These are phyloP conservation scores for Hemerocallis citrina DNA, from an alignment of 106 monocot genomes.

Conservation along the genomic window DNA sequence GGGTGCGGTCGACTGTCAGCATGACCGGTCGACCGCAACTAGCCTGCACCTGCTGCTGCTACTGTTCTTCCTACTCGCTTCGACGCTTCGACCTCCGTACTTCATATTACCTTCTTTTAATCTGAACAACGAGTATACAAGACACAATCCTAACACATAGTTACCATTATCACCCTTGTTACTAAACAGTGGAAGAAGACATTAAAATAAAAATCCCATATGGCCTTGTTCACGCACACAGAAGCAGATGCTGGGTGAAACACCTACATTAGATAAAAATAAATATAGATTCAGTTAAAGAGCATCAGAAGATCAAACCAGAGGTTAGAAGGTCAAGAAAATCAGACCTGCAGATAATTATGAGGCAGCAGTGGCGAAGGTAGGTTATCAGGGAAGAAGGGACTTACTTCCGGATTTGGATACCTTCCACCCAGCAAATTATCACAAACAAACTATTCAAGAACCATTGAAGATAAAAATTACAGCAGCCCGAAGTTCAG, in stretches of 20 bases:
- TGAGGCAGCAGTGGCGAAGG: constrained; percentile 25
- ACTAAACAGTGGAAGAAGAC: constrained; percentile 66
- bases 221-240: constrained; percentile 48
- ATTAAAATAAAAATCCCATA: constrained; percentile 70
- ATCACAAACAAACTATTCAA: background rate
- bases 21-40: too few species aligned
- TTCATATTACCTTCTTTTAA: too few species aligned
- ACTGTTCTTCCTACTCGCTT: too few species aligned
- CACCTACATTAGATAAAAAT: constrained; percentile 20
- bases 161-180: constrained; percentile 82
- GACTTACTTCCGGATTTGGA: constrained; percentile 70
- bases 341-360: constrained; percentile 31
- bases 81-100: too few species aligned
- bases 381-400: constrained; percentile 70
- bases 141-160: too few species aligned
- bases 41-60: too few species aligned
- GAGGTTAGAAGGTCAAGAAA: background rate
- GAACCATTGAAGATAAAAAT: too few species aligned
- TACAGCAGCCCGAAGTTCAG: too few species aligned
- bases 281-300: background rate
- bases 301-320: background rate
- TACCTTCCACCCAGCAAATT: constrained; percentile 62
- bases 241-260: constrained; percentile 63
- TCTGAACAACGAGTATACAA: too few species aligned
- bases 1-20: too few species aligned